These are phyloP conservation scores for Lactarius indigo DNA, from an alignment of 768 basidiomycete species.

Conservation along the genomic window DNA sequence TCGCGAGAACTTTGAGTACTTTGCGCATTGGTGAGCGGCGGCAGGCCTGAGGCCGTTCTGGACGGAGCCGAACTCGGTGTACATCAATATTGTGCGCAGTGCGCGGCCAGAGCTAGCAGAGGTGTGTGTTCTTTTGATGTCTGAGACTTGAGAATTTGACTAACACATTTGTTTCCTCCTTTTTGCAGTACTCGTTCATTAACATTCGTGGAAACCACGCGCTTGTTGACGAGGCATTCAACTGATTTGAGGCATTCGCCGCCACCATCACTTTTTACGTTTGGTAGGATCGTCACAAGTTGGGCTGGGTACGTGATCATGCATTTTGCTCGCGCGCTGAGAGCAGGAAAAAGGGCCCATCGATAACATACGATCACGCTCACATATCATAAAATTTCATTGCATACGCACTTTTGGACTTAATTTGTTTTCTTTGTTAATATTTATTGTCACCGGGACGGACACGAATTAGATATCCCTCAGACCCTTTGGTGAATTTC, in stretches of 20 bases:
- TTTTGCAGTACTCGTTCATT: conserved; percentile 30
- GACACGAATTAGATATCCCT: background rate
- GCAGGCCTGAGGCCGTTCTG: conserved; percentile 59
- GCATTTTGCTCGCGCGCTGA: no score
- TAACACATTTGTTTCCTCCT: no score
- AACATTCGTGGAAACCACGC: conserved; percentile 31
- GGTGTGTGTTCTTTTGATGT: background rate
- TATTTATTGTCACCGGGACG: background rate
- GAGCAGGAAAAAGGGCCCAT: background rate
- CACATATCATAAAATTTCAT: background rate
- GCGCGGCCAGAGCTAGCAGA: no score
- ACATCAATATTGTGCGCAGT: no score
- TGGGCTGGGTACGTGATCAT: background rate
- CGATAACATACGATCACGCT: background rate
- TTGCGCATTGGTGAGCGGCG: conserved; percentile 56
- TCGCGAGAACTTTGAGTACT: conserved; percentile 43
- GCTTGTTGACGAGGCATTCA: conserved; percentile 1
- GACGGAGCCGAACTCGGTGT: no score
- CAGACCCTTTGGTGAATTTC: no score
- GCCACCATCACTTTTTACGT: background rate
- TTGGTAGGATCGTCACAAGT: background rate
- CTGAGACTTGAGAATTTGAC: no score
- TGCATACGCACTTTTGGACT: background rate
- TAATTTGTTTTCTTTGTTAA: background rate
- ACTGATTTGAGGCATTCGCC: background rate